phyloP scores from a whole-genome alignment of 352 stramenopile genomes.

The Phytophthora melonis region DNA sequence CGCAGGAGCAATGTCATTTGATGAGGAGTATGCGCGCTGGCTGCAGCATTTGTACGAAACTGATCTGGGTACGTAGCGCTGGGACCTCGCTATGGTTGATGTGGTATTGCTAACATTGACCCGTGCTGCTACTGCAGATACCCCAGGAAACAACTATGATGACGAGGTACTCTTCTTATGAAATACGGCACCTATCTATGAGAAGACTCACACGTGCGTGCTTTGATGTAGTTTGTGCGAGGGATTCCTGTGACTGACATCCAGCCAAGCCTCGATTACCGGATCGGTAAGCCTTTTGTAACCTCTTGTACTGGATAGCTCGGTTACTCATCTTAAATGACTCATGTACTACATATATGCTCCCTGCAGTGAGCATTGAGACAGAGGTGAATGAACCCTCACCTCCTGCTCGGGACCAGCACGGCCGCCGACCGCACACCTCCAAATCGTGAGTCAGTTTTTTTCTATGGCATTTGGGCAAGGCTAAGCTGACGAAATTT shows the following conservation, averaged over 20 bases:
- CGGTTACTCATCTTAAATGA: slow-evolving; percentile 1
- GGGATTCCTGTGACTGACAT: slow-evolving; percentile 42
- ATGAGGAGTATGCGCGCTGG: slow-evolving; percentile 90
- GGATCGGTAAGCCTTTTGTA: slow-evolving; percentile 38
- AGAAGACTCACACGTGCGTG: not conserved
- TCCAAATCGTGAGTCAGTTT: slow-evolving; percentile 39
- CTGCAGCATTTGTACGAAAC: slow-evolving; percentile 89
- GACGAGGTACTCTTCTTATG: slow-evolving; percentile 43
- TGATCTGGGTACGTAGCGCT: slow-evolving; percentile 68
- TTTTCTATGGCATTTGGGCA: slow-evolving; percentile 3
- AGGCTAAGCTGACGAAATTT: slow-evolving; percentile 14
- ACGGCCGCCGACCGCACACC: slow-evolving; percentile 28
- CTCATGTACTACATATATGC: too few relatives aligned
- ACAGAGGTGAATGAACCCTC: slow-evolving; percentile 46
- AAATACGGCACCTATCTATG: not conserved
- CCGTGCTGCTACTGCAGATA: slow-evolving; percentile 32
- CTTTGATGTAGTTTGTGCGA: slow-evolving; percentile 38
- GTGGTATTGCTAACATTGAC: slow-evolving; percentile 3
- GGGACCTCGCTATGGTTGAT: not conserved
- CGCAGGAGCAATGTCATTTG: slow-evolving; percentile 68
- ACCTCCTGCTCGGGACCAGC: slow-evolving; percentile 32
- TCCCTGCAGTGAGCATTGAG: slow-evolving; percentile 64
- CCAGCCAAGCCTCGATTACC: slow-evolving; percentile 46
- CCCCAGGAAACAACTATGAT: slow-evolving; percentile 56
- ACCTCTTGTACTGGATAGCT: not conserved